phyloP scores from a whole-genome alignment of 371 early-diverging fungal genomes.

The Capillidium heterosporum region DNA sequence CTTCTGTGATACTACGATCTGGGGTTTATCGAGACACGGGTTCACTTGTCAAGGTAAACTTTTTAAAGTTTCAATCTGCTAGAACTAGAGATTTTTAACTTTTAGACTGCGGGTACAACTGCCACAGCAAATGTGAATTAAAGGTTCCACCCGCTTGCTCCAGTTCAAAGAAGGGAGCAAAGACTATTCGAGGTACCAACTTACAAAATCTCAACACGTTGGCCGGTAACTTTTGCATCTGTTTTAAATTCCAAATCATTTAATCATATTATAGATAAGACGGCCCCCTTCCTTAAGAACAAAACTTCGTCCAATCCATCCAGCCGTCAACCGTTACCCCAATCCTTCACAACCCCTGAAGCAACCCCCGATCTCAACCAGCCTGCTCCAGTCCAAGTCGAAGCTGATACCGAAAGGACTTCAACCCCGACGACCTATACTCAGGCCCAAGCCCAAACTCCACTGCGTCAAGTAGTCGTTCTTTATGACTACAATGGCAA shows the following conservation, averaged over 20 bases:
- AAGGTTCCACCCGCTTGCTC: constrained; percentile 63
- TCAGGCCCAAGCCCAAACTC: background rate
- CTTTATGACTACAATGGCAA: constrained; percentile 1
- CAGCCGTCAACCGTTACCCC: background rate
- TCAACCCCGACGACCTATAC: background rate
- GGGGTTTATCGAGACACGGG: constrained; percentile 60
- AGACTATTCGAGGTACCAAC: constrained; percentile 20
- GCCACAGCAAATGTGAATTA: constrained; percentile 72
- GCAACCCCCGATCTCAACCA: background rate
- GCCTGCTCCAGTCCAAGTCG: background rate
- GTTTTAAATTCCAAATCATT: constrained; percentile 5
- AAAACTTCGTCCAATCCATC: background rate
- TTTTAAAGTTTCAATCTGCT: background rate
- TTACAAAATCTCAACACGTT: constrained; percentile 5
- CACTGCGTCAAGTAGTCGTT: background rate
- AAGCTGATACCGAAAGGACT: background rate
- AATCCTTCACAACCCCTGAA: background rate
- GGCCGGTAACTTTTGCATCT: background rate
- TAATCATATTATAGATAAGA: constrained; percentile 8
- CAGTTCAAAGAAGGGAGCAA: constrained; percentile 30
- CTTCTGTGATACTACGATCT: constrained; percentile 47
- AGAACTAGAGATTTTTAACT: background rate
- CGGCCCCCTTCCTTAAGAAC: constrained; percentile 12
- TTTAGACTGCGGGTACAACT: constrained; percentile 59
- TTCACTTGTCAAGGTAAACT: constrained; percentile 39